Conservation (phyloP, 1,284 basidiomycete species). For the Ustilago shanxiensis region DNA sequence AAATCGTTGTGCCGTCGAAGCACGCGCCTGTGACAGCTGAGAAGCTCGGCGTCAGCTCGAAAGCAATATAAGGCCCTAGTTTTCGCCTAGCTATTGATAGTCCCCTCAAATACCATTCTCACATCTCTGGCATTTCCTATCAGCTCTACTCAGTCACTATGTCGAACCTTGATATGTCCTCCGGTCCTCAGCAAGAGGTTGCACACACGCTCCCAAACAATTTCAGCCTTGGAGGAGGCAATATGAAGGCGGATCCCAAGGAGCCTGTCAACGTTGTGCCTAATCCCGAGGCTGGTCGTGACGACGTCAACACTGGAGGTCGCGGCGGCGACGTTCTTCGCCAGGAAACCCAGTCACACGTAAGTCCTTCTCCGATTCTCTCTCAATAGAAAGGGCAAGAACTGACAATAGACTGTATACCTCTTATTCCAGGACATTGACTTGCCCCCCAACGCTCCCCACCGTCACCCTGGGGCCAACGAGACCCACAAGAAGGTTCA, state of each 20-base stretch:
- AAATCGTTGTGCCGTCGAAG: neutral
- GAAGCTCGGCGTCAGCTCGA: neutral
- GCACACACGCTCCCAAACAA: constrained; percentile 41
- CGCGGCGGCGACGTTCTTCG: constrained; percentile 33
- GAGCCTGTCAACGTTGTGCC: constrained; percentile 25
- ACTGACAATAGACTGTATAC: neutral
- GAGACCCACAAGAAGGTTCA: constrained; percentile 35
- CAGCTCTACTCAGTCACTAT: constrained; percentile 3
- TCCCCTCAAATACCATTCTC: neutral
- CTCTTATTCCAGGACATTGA: constrained; percentile 34
- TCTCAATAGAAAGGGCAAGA: too few relatives aligned
- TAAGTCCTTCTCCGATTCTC: constrained; percentile 13
- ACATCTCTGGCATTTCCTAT: neutral
- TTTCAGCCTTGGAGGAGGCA: constrained; percentile 32
- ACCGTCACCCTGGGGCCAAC: constrained; percentile 36
- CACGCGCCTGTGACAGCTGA: too few relatives aligned
- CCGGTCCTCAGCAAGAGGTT: constrained; percentile 40
- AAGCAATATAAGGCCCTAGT: neutral
- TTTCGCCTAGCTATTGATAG: neutral
- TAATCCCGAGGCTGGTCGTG: constrained; percentile 33
- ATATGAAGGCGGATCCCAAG: constrained; percentile 39
- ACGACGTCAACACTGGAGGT: constrained; percentile 44
- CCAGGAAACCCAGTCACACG: constrained; percentile 29
- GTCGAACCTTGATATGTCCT: constrained; percentile 29
- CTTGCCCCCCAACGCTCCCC: constrained; percentile 34